A percentile compares a stretch with the other conserved stretches of the same genome.
Conservation (phyloP, 495 filamentous ascomycete species). For the Talaromyces thailandensis region DNA sequence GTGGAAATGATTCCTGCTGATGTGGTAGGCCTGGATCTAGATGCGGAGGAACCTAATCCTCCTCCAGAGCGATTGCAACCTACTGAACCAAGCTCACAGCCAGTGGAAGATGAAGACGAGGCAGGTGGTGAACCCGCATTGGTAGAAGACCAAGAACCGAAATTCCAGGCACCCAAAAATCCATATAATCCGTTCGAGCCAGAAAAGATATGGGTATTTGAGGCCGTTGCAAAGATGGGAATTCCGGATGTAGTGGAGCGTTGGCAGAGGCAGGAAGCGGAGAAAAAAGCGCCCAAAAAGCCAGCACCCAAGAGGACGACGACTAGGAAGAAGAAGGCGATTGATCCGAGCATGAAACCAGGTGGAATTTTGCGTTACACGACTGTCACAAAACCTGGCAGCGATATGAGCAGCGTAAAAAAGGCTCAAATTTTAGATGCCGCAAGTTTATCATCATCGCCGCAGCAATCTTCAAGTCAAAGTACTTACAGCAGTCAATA, state of each 20-base stretch:
- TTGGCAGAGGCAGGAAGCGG: constrained; percentile 58
- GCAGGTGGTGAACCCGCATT: constrained; percentile 26
- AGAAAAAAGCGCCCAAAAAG: constrained; percentile 16
- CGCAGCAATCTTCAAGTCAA: constrained; percentile 10
- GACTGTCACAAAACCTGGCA: constrained; percentile 32
- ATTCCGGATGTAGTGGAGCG: constrained; percentile 63
- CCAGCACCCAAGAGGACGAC: constrained; percentile 21
- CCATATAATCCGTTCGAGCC: constrained; percentile 55
- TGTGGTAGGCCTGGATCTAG: constrained; percentile 68
- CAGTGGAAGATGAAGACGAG: constrained; percentile 40
- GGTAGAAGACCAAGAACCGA: constrained; percentile 15
- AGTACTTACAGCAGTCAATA: not conserved
- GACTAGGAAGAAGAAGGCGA: constrained; percentile 31
- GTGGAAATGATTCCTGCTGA: constrained; percentile 67
- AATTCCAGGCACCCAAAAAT: constrained; percentile 41
- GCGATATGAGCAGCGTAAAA: constrained; percentile 24
- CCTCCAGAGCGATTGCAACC: constrained; percentile 38
- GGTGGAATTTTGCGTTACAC: constrained; percentile 40
- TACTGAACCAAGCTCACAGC: constrained; percentile 25
- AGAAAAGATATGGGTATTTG: constrained; percentile 70
- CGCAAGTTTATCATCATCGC: constrained; percentile 14
- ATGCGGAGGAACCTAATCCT: constrained; percentile 56
- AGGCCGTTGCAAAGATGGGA: constrained; percentile 58
- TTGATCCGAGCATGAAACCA: constrained; percentile 35
- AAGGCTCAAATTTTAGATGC: constrained; percentile 25